Percentiles rank a stretch among this genome's conserved stretches.
These are phyloP conservation scores for Massariosphaeria phaeospora DNA, from an alignment of 495 filamentous ascomycete species.

Conservation along the genomic window DNA sequence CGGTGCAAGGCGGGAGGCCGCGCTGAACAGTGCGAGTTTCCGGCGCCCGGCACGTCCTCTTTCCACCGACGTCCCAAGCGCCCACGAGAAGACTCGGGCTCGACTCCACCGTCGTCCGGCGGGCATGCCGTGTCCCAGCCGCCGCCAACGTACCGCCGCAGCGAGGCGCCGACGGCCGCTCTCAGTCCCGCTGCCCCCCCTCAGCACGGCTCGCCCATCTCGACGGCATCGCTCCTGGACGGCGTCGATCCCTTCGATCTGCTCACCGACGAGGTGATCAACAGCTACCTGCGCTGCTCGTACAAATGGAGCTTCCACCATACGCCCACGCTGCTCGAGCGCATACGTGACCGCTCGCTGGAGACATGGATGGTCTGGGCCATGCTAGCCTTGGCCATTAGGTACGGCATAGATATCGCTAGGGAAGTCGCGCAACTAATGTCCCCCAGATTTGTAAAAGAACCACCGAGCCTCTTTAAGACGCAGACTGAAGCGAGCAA, in stretches of 20 bases:
- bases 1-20: slow-evolving; percentile 28
- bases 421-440: neutral
- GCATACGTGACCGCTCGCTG: slow-evolving; percentile 30
- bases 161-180: slow-evolving; percentile 16
- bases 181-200: slow-evolving; percentile 16
- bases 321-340: slow-evolving; percentile 34
- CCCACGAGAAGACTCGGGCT: slow-evolving; percentile 23
- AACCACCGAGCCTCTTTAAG: slow-evolving; percentile 29
- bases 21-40: slow-evolving; percentile 29
- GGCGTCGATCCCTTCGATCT: slow-evolving; percentile 32
- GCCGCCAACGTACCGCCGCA: neutral
- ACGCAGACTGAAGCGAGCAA: slow-evolving; percentile 36
- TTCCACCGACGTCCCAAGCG: slow-evolving; percentile 33
- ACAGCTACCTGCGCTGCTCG: slow-evolving; percentile 33
- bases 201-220: neutral
- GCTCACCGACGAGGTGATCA: slow-evolving; percentile 37
- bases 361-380: slow-evolving; percentile 35
- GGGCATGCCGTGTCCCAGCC: neutral
- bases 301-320: slow-evolving; percentile 39
- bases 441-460: slow-evolving; percentile 27
- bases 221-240: slow-evolving; percentile 21
- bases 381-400: slow-evolving; percentile 33
- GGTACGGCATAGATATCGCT: slow-evolving; percentile 9
- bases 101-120: neutral
- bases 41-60: slow-evolving; percentile 32